Evolutionary conservation across 495 filamentous ascomycete species (phyloP).

Genomic region (Hyaloscypha hepaticicola): DNA sequence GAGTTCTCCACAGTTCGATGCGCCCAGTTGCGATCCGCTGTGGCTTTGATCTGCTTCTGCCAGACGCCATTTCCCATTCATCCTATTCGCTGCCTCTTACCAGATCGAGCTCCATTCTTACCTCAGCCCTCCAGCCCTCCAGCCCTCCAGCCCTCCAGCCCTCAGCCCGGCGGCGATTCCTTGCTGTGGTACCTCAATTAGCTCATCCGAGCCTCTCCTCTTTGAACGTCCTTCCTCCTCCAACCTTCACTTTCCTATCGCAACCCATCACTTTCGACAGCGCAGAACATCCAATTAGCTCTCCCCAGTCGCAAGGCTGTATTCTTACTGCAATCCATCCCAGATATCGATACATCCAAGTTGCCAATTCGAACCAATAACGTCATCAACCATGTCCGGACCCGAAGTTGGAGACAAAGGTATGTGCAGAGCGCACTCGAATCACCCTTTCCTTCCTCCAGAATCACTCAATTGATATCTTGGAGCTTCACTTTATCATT

Average conservation of each 20-base stretch:
- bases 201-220: constrained; percentile 19
- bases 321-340: not conserved
- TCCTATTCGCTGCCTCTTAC: not conserved
- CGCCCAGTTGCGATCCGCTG: not conserved
- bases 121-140: not conserved
- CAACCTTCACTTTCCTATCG: constrained; percentile 20
- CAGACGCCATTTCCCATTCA: not conserved
- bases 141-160: not conserved
- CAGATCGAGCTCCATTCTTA: constrained; percentile 4
- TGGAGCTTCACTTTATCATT: not conserved
- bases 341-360: not conserved
- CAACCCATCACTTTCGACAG: constrained; percentile 20
- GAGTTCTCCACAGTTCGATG: not conserved
- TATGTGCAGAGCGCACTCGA: constrained; percentile 13
- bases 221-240: constrained; percentile 17
- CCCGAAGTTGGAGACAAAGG: constrained; percentile 29
- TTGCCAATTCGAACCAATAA: constrained; percentile 2
- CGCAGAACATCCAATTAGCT: constrained; percentile 16
- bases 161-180: constrained; percentile 7
- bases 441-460: not conserved
- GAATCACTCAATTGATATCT: not conserved
- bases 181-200: constrained; percentile 22
- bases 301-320: constrained; percentile 6
- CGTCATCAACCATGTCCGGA: constrained; percentile 18
- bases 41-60: not conserved